These are phyloP conservation scores for Starmerella ratchasimensis DNA, from an alignment of 805 yeast species.

Conservation along the genomic window DNA sequence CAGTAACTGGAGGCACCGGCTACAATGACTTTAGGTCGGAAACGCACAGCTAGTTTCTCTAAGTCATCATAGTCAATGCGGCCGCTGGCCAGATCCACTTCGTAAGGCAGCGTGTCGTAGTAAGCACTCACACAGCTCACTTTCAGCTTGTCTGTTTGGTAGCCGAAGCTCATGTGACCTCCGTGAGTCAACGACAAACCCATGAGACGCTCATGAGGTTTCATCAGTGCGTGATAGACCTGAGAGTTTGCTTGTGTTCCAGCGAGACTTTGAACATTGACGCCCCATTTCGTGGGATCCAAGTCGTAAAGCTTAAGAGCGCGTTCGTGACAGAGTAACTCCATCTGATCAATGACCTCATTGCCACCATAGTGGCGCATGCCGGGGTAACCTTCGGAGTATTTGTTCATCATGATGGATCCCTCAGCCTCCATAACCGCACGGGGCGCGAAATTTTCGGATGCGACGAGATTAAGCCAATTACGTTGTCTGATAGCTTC, in stretches of 20 bases:
- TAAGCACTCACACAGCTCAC: constrained; percentile 91
- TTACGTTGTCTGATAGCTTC: constrained; percentile 83
- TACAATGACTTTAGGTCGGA: constrained; percentile 89
- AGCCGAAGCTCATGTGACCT: constrained; percentile 97
- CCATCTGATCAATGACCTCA: constrained; percentile 88
- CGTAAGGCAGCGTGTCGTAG: constrained; percentile 96
- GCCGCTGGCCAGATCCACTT: constrained; percentile 83
- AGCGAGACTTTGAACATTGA: constrained; percentile 87
- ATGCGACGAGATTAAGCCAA: constrained; percentile 86
- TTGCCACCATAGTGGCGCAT: constrained; percentile 98
- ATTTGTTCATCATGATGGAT: constrained; percentile 93
- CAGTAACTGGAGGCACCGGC: constrained; percentile 99
- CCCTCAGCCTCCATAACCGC: constrained; percentile 94
- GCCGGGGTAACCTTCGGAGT: constrained; percentile 98
- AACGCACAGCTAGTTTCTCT: constrained; percentile 75
- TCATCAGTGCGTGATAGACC: constrained; percentile 88
- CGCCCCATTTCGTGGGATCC: constrained; percentile 83
- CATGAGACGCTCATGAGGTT: constrained; percentile 93
- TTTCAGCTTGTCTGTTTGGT: constrained; percentile 85
- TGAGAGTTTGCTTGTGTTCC: constrained; percentile 97
- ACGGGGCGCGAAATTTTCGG: constrained; percentile 91
- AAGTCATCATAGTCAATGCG: constrained; percentile 90
- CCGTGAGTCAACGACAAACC: constrained; percentile 97
- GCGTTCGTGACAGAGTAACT: constrained; percentile 79
- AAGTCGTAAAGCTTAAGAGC: constrained; percentile 80